phyloP scores from a whole-genome alignment of 768 basidiomycete species.

The Lentinula edodes region DNA sequence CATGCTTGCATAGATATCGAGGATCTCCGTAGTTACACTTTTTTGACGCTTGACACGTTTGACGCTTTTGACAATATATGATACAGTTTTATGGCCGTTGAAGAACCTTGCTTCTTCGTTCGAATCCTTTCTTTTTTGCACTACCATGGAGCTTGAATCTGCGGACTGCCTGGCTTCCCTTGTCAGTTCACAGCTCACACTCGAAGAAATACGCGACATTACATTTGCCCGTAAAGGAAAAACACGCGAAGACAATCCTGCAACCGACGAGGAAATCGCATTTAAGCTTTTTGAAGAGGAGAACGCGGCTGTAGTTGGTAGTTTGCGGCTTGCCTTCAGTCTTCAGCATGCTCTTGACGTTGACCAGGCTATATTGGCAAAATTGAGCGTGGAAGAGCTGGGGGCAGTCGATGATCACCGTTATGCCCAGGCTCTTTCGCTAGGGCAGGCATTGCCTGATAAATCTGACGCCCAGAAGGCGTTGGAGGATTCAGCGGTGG shows the following conservation, averaged over 20 bases:
- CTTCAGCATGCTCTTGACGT: conserved; percentile 33
- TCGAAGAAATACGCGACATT: conserved; percentile 35
- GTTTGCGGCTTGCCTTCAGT: conserved; percentile 35
- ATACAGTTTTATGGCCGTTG: no score
- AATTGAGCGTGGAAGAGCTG: conserved; percentile 25
- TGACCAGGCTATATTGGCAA: conserved; percentile 26
- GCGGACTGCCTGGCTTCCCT: conserved; percentile 14
- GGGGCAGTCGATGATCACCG: conserved; percentile 35
- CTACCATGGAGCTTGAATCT: background rate
- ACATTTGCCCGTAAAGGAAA: conserved; percentile 34
- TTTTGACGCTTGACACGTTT: no score
- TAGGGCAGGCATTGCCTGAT: conserved; percentile 16
- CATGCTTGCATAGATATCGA: no score
- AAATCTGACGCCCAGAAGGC: conserved; percentile 8
- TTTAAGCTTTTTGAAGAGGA: conserved; percentile 34
- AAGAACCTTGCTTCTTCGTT: background rate
- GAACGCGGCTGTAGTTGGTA: conserved; percentile 25
- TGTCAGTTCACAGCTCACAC: conserved; percentile 33
- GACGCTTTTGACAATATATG: no score
- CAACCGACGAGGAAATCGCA: conserved; percentile 39
- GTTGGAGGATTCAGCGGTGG: background rate
- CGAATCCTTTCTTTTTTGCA: background rate
- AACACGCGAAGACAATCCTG: background rate
- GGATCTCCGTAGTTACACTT: no score
- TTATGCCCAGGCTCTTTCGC: conserved; percentile 31